A percentile compares a stretch with the other conserved stretches of the same genome.
Conservation (phyloP, 257 asterid genomes). For the Asclepias syriaca region DNA sequence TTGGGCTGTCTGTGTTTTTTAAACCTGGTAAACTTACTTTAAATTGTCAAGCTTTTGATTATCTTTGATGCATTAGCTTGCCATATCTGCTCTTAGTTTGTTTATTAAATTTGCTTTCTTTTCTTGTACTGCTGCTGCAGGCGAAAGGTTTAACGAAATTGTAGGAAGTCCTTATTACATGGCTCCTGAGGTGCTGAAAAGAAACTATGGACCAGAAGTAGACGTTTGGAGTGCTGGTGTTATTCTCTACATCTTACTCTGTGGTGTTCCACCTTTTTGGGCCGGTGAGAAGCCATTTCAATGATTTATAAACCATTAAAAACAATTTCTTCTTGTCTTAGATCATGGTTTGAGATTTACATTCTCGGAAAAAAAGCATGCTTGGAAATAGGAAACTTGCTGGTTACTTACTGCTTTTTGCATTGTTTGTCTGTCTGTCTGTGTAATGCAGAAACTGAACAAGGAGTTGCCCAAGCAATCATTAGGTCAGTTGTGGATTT, state of each 20-base stretch:
- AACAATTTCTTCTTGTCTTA: background rate
- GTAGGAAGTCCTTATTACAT: conserved; percentile 51
- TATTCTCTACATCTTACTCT: conserved; percentile 42
- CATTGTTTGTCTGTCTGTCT: background rate
- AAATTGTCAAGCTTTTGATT: background rate
- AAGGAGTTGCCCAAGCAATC: conserved; percentile 51
- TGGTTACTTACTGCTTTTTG: background rate
- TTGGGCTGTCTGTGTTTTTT: conserved; percentile 41
- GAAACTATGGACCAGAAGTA: conserved; percentile 47
- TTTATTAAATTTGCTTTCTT: background rate
- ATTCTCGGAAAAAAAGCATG: background rate
- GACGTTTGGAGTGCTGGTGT: conserved; percentile 59
- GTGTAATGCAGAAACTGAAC: conserved; percentile 39
- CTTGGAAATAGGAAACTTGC: background rate
- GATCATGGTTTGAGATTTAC: background rate
- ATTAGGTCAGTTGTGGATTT: conserved; percentile 45
- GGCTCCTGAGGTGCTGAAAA: conserved; percentile 52
- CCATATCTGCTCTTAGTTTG: background rate
- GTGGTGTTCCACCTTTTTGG: conserved; percentile 54
- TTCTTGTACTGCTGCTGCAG: conserved; percentile 17
- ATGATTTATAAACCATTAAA: background rate
- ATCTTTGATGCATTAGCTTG: background rate
- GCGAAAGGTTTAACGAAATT: conserved; percentile 40
- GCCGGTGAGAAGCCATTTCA: conserved; percentile 29
- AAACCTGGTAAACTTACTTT: conserved; percentile 34